phyloP scores from a whole-genome alignment of 805 yeast genomes.

The Metschnikowia shivogae region DNA sequence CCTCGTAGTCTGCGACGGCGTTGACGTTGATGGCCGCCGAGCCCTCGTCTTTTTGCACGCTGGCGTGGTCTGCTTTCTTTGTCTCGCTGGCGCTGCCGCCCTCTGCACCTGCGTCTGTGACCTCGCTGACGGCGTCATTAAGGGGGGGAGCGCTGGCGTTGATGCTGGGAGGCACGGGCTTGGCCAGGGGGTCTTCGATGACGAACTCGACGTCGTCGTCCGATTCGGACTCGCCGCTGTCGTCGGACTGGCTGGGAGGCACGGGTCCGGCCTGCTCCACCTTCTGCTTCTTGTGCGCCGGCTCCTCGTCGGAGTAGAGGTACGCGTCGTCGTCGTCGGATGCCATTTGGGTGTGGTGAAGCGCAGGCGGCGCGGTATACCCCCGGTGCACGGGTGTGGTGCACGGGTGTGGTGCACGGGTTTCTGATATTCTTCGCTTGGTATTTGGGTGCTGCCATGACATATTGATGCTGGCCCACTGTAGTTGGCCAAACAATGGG shows the following conservation, averaged over 20 bases:
- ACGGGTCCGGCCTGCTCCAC: constrained; percentile 1
- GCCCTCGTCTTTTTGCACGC: constrained; percentile 26
- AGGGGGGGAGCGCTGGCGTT: constrained; percentile 24
- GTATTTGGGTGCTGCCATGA: no score
- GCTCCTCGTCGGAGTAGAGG: constrained; percentile 46
- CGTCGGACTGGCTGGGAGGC: constrained; percentile 12
- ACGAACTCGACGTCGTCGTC: constrained; percentile 81
- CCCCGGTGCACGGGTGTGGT: background rate
- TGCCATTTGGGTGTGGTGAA: background rate
- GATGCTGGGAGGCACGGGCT: constrained; percentile 18
- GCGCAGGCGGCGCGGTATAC: background rate
- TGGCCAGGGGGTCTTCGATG: constrained; percentile 42
- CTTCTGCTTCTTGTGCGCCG: constrained; percentile 13
- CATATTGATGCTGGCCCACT: no score
- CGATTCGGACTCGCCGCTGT: constrained; percentile 42
- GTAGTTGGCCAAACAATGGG: no score
- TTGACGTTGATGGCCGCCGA: constrained; percentile 60
- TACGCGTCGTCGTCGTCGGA: constrained; percentile 66
- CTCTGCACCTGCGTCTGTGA: constrained; percentile 15
- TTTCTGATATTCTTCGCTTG: background rate
- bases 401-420: background rate
- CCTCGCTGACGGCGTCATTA: constrained; percentile 29
- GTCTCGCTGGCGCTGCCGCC: constrained; percentile 12
- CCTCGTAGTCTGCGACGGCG: constrained; percentile 69
- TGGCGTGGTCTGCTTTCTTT: constrained; percentile 29